Percentiles rank a stretch among this genome's conserved stretches.
Conservation (phyloP, 495 filamentous ascomycete genomes). For the Neurospora discreta region DNA sequence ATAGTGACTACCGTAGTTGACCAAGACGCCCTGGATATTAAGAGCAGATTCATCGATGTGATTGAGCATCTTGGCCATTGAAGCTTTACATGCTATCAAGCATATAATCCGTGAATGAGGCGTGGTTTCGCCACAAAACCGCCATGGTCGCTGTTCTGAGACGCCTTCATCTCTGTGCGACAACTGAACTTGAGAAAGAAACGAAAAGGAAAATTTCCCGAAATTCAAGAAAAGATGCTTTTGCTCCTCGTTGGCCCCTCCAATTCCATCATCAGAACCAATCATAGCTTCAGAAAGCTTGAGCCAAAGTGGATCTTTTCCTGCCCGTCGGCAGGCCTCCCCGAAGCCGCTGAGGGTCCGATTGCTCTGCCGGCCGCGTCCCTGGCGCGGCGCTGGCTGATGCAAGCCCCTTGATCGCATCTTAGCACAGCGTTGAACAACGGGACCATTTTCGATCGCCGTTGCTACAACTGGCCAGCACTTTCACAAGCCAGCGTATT, state of each 20-base stretch:
- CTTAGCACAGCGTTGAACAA: neutral
- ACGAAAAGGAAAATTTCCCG: neutral
- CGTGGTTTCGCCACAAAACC: neutral
- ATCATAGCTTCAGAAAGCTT: neutral
- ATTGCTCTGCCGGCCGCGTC: neutral
- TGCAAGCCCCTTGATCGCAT: neutral
- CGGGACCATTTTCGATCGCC: neutral
- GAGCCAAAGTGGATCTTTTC: neutral
- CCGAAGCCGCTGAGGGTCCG: neutral
- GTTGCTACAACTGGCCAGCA: neutral
- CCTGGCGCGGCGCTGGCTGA: neutral
- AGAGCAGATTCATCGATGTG: neutral
- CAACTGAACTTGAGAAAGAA: neutral
- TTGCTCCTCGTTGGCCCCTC: neutral
- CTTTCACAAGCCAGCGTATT: neutral
- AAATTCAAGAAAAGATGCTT: neutral
- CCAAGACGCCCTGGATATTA: neutral
- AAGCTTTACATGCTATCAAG: neutral
- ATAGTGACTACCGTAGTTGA: slow-evolving; percentile 4
- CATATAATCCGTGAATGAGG: neutral
- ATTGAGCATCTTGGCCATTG: neutral
- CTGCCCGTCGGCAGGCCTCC: neutral
- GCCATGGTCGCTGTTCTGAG: neutral
- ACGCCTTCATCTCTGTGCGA: neutral
- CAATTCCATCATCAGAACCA: neutral